phyloP scores from a whole-genome alignment of 2,329 filamentous ascomycete species.

The Penicillium sp. region DNA sequence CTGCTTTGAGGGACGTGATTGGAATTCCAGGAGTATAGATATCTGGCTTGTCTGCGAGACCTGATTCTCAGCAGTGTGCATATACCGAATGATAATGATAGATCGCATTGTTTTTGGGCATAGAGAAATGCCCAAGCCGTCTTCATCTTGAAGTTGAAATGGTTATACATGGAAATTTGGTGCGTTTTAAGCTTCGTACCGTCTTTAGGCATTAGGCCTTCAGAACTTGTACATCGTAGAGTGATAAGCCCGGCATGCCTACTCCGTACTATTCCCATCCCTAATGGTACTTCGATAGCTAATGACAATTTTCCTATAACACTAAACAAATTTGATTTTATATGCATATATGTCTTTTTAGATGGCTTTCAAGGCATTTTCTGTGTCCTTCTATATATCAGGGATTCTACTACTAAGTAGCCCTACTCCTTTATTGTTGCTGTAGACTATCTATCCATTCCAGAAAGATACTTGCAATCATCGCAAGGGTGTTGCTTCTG shows the following conservation, averaged over 20 bases:
- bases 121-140: background rate
- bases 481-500: background rate
- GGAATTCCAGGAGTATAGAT: slow-evolving; percentile 43
- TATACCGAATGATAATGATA: slow-evolving; percentile 11
- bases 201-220: background rate
- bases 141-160: background rate
- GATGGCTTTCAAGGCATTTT: too few relatives aligned
- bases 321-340: too few relatives aligned
- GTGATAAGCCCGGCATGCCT: background rate
- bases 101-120: slow-evolving; percentile 6
- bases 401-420: too few relatives aligned
- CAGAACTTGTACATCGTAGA: background rate
- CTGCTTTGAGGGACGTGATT: slow-evolving; percentile 46
- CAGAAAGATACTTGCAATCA: too few relatives aligned
- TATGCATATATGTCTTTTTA: too few relatives aligned
- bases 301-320: too few relatives aligned
- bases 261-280: background rate
- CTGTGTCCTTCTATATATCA: too few relatives aligned
- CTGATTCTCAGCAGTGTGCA: slow-evolving; percentile 3
- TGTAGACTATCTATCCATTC: too few relatives aligned
- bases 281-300: too few relatives aligned
- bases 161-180: background rate
- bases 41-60: background rate
- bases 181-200: background rate
- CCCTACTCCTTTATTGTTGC: too few relatives aligned